Conservation (phyloP, 768 basidiomycete genomes). For the Hydnum rufescens region DNA sequence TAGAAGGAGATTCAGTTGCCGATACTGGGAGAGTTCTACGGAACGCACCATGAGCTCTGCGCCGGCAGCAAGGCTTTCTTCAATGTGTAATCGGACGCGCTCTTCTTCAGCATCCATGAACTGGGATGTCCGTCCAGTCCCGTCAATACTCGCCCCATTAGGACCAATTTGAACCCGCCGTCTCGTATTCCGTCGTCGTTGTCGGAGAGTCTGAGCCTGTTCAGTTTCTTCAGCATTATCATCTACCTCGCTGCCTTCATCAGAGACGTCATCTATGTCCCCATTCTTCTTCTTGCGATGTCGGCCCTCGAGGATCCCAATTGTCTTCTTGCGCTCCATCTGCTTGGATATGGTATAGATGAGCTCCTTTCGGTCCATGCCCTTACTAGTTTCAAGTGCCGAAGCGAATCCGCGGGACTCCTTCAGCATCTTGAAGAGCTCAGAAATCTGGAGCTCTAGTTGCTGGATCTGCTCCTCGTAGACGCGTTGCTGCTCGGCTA, state of each 20-base stretch:
- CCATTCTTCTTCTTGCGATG: constrained; percentile 10
- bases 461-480: constrained; percentile 79
- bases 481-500: constrained; percentile 52
- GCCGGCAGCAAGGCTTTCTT: constrained; percentile 61
- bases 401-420: constrained; percentile 63
- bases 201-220: constrained; percentile 12
- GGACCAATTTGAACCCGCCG: not conserved
- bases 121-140: constrained; percentile 46
- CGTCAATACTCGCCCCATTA: not conserved
- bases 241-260: constrained; percentile 15
- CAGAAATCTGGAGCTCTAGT: constrained; percentile 81
- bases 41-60: constrained; percentile 36
- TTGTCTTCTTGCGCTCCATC: constrained; percentile 66
- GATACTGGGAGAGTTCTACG: not conserved
- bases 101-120: constrained; percentile 75
- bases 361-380: constrained; percentile 50
- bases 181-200: not conserved
- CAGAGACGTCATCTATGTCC: not conserved
- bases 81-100: constrained; percentile 61
- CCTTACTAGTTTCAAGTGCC: constrained; percentile 38
- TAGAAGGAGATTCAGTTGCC: not conserved
- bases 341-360: constrained; percentile 65
- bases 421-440: constrained; percentile 83
- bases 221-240: constrained; percentile 21
- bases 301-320: constrained; percentile 62